Evolutionary conservation across 306 rosid genomes (phyloP).

Genomic region (Oemleria cerasiformis): DNA sequence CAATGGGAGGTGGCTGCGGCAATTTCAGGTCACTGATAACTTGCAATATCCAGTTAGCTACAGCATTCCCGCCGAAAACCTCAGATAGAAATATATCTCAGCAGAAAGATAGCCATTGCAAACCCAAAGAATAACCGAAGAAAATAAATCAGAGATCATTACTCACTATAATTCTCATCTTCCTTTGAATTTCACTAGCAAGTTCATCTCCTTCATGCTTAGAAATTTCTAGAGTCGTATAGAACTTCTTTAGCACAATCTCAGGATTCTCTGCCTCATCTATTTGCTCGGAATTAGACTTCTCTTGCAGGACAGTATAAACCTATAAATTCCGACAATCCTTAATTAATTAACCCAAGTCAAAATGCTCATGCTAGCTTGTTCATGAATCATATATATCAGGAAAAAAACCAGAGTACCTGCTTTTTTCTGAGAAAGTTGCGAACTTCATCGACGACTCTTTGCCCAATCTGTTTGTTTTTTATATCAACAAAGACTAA

Average conservation of each 20-base stretch:
- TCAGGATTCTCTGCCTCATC: neutral
- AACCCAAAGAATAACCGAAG: neutral
- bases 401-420: neutral
- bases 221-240: neutral
- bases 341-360: too few species aligned
- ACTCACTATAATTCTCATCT: neutral
- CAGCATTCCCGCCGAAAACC: neutral
- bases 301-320: conserved; percentile 1
- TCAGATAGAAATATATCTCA: neutral
- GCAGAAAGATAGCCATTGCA: neutral
- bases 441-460: neutral
- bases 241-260: too few species aligned
- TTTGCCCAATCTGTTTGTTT: neutral
- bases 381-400: too few species aligned
- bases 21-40: neutral
- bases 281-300: neutral
- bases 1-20: neutral
- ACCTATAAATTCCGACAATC: neutral
- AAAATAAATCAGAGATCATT: neutral
- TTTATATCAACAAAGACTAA: conserved; percentile 2
- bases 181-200: conserved; percentile 4
- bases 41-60: neutral
- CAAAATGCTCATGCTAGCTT: too few species aligned
- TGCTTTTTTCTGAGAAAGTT: conserved; percentile 6
- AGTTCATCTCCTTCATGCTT: neutral